Base-by-base conservation (phyloP, 1,284 basidiomycete species). In the Heterobasidion parviporum region DNA sequence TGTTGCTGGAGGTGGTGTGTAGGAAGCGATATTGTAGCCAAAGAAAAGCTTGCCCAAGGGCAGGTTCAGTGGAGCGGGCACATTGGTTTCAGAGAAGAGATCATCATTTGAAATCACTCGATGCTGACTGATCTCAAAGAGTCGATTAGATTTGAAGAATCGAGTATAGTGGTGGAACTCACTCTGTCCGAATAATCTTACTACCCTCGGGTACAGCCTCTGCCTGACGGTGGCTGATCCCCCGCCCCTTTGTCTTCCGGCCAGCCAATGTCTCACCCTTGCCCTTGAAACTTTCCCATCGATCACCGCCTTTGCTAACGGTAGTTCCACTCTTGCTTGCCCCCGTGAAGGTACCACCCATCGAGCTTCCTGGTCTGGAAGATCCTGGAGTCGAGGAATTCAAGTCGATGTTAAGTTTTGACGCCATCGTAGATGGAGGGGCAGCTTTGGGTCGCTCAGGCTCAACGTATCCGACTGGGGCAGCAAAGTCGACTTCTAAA, bases 1-100 rank as follows among this genome's bases (percentile, higher is more conserved):
- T 7, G 76, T 65, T 26, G 73, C 65, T 12, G 83, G 76, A 8
- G 85, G 82, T 14, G 85, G 82, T 10, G 77, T 80, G 66, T 90
- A 93, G 0, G 86, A 74, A 3, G 83, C 72, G 51, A 90, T 80
- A 56, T 87, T 87, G 74, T 88, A 98, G 8, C 94, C 94, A 66
- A 98, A 97, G 77, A 98, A 97, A 26, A 97, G 76, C 63, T 95
- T 90, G 18, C 97, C 97, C 60, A 90, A 89, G 0, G 96, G 94
- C 34, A 99, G 75, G 62, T 91, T 89, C 50, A 99, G 78, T 1
- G 93, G 87, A 0, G 93, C 94, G 1, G 97, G 95, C 6, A 92
- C 92, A 68, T 89, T 88, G 54, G 77, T 79, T 43, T 89, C 88
- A 6, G 80, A 77, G 64, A 92, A 86, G 10, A 93, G 71, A 26